Evolutionary conservation across 2,329 filamentous ascomycete genomes (phyloP).

Genomic region (Aspergillus thermomutatus): DNA sequence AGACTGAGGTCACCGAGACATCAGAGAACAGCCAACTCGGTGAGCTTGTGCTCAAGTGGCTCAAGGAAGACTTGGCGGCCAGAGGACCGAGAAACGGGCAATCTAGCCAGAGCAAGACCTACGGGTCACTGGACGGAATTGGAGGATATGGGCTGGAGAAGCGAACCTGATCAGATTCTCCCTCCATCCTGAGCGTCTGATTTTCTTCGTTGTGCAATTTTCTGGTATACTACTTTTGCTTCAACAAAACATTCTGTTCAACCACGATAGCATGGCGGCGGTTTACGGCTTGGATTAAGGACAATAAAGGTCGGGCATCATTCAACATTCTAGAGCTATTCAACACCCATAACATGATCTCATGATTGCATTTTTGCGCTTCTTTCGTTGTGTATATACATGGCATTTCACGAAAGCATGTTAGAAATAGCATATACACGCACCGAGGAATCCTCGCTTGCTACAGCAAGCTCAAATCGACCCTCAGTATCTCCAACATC

Average conservation of each 20-base stretch:
- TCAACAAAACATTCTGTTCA: slow-evolving; percentile 27
- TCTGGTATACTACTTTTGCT: slow-evolving; percentile 7
- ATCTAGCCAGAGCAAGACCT: slow-evolving; percentile 49
- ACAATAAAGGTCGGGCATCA: slow-evolving; percentile 14
- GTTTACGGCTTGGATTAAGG: slow-evolving; percentile 16
- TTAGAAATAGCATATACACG: slow-evolving; percentile 38
- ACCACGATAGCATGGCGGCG: slow-evolving; percentile 24
- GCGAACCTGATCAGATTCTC: slow-evolving; percentile 8
- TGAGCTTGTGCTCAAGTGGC: slow-evolving; percentile 83
- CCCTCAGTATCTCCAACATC: slow-evolving; percentile 10
- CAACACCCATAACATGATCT: slow-evolving; percentile 14
- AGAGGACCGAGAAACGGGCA: slow-evolving; percentile 71
- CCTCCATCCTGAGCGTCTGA: slow-evolving; percentile 1
- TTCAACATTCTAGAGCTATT: slow-evolving; percentile 30
- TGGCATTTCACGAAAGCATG: slow-evolving; percentile 23
- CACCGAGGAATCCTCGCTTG: slow-evolving; percentile 45
- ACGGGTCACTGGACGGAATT: slow-evolving; percentile 55
- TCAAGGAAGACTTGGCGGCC: slow-evolving; percentile 73
- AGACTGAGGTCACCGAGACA: slow-evolving; percentile 51
- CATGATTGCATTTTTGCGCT: not conserved
- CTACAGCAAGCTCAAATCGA: slow-evolving; percentile 40
- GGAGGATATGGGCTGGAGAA: slow-evolving; percentile 64
- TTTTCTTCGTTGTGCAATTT: slow-evolving; percentile 6
- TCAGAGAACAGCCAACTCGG: slow-evolving; percentile 79
- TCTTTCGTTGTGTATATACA: slow-evolving; percentile 18